Conservation (phyloP, 176 grass and related monocot genomes). For the Ananas comosus region DNA sequence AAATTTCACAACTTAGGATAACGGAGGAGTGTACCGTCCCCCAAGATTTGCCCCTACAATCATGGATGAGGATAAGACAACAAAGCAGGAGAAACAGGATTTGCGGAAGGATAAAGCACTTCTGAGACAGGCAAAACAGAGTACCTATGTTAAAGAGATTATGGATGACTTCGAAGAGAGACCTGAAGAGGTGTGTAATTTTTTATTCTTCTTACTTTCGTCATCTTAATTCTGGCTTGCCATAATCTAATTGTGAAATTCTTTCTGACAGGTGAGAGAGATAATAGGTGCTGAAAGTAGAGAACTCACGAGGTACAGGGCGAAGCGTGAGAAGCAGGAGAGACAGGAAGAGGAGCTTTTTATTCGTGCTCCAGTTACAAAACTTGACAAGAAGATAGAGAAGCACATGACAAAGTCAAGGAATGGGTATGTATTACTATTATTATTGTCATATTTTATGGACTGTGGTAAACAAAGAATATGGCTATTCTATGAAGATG, state of each 20-base stretch:
- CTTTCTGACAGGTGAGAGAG: conserved; percentile 54
- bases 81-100: conserved; percentile 51
- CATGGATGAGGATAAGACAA: conserved; percentile 58
- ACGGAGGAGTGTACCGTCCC: conserved; percentile 64
- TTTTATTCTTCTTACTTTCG: conserved; percentile 1
- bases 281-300: conserved; percentile 66
- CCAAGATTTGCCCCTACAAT: conserved; percentile 58
- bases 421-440: conserved; percentile 43
- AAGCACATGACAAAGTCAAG: conserved; percentile 46
- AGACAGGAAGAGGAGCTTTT: conserved; percentile 72
- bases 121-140: conserved; percentile 45
- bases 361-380: conserved; percentile 68
- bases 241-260: conserved; percentile 6
- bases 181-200: conserved; percentile 71
- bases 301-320: conserved; percentile 47
- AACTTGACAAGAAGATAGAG: conserved; percentile 59
- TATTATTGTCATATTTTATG: neutral
- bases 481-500: neutral
- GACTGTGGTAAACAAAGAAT: neutral
- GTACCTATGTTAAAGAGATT: conserved; percentile 55
- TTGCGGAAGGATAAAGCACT: conserved; percentile 65
- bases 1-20: conserved; percentile 22
- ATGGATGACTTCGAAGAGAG: conserved; percentile 58
- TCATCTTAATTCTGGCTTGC: conserved; percentile 17
- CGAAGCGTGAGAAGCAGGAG: conserved; percentile 50